Evolutionary conservation across 1,284 basidiomycete genomes (phyloP).

Genomic region (Vanrija humicola): DNA sequence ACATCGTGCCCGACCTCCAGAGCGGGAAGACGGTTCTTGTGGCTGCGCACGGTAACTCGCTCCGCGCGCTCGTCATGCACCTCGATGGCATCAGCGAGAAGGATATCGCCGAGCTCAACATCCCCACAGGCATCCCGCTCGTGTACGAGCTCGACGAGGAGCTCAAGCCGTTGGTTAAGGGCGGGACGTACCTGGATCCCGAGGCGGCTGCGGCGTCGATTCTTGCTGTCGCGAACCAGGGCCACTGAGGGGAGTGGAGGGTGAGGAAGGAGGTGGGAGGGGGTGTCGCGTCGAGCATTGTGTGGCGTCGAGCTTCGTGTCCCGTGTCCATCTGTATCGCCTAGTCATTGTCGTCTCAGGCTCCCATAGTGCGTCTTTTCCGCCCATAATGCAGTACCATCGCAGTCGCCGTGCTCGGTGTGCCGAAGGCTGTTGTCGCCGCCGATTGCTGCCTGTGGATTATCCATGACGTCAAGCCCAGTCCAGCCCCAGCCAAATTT

Average conservation of each 20-base stretch:
- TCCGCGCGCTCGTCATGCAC: constrained; percentile 5
- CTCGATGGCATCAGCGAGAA: constrained; percentile 2
- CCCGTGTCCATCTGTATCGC: too few species aligned
- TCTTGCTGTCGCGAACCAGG: constrained; percentile 1
- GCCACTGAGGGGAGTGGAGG: neutral
- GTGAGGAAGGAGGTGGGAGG: too few species aligned
- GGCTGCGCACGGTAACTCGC: constrained; percentile 6
- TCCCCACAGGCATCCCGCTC: constrained; percentile 4
- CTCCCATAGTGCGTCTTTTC: too few species aligned
- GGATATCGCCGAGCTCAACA: constrained; percentile 4
- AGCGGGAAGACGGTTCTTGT: neutral
- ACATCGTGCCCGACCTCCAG: constrained; percentile 1
- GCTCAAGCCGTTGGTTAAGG: neutral
- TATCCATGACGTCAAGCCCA: too few species aligned
- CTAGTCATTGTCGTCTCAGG: too few species aligned
- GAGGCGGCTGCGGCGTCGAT: constrained; percentile 2
- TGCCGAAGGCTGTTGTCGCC: too few species aligned
- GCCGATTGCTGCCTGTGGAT: too few species aligned
- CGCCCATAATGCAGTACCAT: too few species aligned
- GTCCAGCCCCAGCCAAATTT: too few species aligned
- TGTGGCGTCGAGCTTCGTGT: too few species aligned
- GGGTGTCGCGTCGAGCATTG: too few species aligned
- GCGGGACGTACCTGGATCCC: constrained; percentile 7
- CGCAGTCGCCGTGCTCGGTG: too few species aligned
- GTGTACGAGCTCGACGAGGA: constrained; percentile 6